A percentile compares a stretch with the other conserved stretches of the same genome.
These are phyloP conservation scores for Candida glaebosa DNA, from an alignment of 805 yeast species.

Conservation along the genomic window DNA sequence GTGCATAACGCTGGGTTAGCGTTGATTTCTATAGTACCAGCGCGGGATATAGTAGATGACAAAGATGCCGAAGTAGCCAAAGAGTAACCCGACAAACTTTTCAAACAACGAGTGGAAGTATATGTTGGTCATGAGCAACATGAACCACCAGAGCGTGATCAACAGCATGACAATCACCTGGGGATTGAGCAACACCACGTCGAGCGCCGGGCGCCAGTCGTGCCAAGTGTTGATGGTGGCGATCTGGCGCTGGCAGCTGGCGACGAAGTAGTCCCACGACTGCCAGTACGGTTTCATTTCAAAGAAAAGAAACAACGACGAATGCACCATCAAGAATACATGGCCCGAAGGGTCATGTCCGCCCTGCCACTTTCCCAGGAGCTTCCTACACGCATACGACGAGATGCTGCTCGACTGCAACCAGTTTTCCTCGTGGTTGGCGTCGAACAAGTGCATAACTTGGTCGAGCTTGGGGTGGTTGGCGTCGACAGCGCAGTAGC, in stretches of 20 bases:
- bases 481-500: constrained; percentile 51
- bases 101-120: constrained; percentile 82
- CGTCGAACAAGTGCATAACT: constrained; percentile 5
- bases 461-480: constrained; percentile 7
- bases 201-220: neutral
- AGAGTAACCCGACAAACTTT: constrained; percentile 65
- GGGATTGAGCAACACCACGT: constrained; percentile 17
- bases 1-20: too few relatives aligned
- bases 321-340: constrained; percentile 69
- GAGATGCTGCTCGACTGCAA: constrained; percentile 15
- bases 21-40: constrained; percentile 9
- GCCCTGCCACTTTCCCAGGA: constrained; percentile 68
- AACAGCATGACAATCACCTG: constrained; percentile 22
- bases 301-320: constrained; percentile 60
- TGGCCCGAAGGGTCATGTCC: constrained; percentile 99
- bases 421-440: neutral
- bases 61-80: constrained; percentile 53
- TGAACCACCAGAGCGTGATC: constrained; percentile 70
- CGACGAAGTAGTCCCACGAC: constrained; percentile 18
- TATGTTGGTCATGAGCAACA: constrained; percentile 78
- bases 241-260: neutral
- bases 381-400: constrained; percentile 31
- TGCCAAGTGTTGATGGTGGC: neutral
- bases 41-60: constrained; percentile 44
- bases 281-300: constrained; percentile 49